phyloP scores from a whole-genome alignment of 441 rosid species.

The Cnidoscolus chayamansa region DNA sequence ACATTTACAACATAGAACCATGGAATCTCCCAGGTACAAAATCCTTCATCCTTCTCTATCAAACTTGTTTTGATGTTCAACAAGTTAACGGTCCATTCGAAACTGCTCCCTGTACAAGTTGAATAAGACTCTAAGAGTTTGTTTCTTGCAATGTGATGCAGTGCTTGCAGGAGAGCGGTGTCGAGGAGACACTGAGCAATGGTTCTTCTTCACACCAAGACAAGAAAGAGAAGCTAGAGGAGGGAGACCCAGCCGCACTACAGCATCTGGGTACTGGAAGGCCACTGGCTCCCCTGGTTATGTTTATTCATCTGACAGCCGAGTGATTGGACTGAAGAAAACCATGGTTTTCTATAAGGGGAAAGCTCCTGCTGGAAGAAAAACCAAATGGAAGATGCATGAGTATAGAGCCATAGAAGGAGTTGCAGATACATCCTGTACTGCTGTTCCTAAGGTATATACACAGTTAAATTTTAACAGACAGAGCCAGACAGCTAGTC shows the following conservation, averaged over 20 bases:
- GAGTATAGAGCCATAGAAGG: constrained; percentile 69
- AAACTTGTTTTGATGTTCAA: neutral
- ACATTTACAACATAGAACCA: constrained; percentile 57
- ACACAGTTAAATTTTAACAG: neutral
- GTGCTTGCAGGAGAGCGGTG: constrained; percentile 51
- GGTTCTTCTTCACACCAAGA: constrained; percentile 76
- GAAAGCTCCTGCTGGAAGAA: constrained; percentile 62
- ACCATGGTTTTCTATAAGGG: constrained; percentile 89
- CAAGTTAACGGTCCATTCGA: neutral
- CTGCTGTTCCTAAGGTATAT: constrained; percentile 44
- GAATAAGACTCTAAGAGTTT: neutral
- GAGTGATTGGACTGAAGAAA: constrained; percentile 62
- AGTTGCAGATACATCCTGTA: constrained; percentile 26
- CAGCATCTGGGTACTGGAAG: constrained; percentile 75
- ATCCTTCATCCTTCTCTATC: neutral
- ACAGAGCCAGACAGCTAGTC: neutral
- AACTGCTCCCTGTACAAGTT: neutral
- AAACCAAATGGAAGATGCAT: constrained; percentile 84
- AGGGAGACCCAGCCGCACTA: constrained; percentile 65
- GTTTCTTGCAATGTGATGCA: constrained; percentile 33
- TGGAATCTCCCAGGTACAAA: constrained; percentile 60
- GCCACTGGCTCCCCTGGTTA: constrained; percentile 75
- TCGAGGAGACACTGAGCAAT: constrained; percentile 63
- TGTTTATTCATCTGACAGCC: constrained; percentile 53
- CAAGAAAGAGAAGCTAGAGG: constrained; percentile 74